Percentiles rank a stretch among this genome's conserved stretches.
Conservation (phyloP, 2,329 filamentous ascomycete species). For the Aspergillus fischeri region DNA sequence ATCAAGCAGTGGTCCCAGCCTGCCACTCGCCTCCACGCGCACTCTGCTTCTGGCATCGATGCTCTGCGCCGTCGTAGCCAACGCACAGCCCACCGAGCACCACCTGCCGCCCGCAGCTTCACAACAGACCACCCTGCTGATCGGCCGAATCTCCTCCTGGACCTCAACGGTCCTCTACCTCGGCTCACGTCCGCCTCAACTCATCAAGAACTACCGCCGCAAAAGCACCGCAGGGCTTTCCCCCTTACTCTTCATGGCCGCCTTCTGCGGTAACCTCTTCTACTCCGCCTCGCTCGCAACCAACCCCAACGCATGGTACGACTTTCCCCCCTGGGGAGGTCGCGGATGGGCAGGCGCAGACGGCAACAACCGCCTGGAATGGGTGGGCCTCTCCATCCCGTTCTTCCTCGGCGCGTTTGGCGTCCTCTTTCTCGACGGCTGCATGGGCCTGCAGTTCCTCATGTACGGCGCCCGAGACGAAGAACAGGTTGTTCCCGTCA, state of each 20-base stretch:
- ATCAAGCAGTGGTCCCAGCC: slow-evolving; percentile 21
- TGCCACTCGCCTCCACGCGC: slow-evolving; percentile 37
- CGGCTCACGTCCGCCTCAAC: slow-evolving; percentile 58
- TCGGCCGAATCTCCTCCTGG: slow-evolving; percentile 54
- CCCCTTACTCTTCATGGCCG: slow-evolving; percentile 60
- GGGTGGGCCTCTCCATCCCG: slow-evolving; percentile 56
- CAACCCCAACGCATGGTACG: slow-evolving; percentile 60
- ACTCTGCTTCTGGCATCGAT: slow-evolving; percentile 44
- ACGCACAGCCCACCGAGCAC: slow-evolving; percentile 35
- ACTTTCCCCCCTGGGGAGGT: slow-evolving; percentile 53
- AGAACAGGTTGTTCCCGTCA: slow-evolving; percentile 45
- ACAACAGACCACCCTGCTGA: slow-evolving; percentile 30
- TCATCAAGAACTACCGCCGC: slow-evolving; percentile 61
- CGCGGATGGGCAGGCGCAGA: slow-evolving; percentile 57
- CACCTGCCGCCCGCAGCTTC: slow-evolving; percentile 12
- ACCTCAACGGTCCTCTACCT: slow-evolving; percentile 55
- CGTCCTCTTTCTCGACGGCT: slow-evolving; percentile 58
- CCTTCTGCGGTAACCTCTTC: slow-evolving; percentile 65
- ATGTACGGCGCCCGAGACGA: slow-evolving; percentile 51
- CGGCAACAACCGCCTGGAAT: slow-evolving; percentile 53
- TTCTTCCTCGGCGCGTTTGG: slow-evolving; percentile 65
- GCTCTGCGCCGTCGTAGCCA: slow-evolving; percentile 42
- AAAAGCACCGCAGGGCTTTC: slow-evolving; percentile 62
- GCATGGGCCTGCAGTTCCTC: slow-evolving; percentile 60
- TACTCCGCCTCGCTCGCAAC: slow-evolving; percentile 60